Conservation (phyloP, 371 early-diverging fungal genomes). For the Haplosporangium sp. region DNA sequence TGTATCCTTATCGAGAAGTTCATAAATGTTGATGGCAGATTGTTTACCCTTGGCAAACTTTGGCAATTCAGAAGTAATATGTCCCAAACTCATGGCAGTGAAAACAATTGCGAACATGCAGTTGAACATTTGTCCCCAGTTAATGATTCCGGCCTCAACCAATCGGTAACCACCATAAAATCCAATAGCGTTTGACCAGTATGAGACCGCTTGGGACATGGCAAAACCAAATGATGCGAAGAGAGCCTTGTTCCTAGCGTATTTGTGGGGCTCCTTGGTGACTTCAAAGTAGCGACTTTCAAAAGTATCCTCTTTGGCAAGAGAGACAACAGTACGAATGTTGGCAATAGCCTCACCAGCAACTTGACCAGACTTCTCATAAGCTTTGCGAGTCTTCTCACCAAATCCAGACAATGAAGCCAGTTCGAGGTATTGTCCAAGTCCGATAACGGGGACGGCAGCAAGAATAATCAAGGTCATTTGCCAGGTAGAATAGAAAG, state of each 20-base stretch:
- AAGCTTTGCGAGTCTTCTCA: constrained; percentile 72
- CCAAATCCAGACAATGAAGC: constrained; percentile 62
- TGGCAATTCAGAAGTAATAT: constrained; percentile 62
- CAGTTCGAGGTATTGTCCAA: constrained; percentile 56
- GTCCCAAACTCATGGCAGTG: constrained; percentile 75
- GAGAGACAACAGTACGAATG: constrained; percentile 89
- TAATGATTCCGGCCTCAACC: constrained; percentile 18
- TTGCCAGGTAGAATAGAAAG: constrained; percentile 69
- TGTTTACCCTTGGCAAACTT: constrained; percentile 82
- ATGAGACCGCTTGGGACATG: constrained; percentile 72
- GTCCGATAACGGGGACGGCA: constrained; percentile 61
- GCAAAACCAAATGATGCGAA: constrained; percentile 76
- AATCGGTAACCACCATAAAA: constrained; percentile 60
- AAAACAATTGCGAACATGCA: constrained; percentile 83
- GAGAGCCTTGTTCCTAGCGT: constrained; percentile 68
- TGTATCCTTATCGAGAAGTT: constrained; percentile 68
- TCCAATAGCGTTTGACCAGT: constrained; percentile 70
- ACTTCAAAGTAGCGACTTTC: constrained; percentile 68
- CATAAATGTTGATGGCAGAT: constrained; percentile 79
- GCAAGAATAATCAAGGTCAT: constrained; percentile 71
- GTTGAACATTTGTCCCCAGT: constrained; percentile 35
- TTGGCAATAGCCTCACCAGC: constrained; percentile 89
- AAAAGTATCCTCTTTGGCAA: constrained; percentile 84
- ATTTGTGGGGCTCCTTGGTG: constrained; percentile 74
- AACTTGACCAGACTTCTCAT: constrained; percentile 77